phyloP scores from a whole-genome alignment of 1,284 basidiomycete genomes.

The Papiliotrema laurentii region DNA sequence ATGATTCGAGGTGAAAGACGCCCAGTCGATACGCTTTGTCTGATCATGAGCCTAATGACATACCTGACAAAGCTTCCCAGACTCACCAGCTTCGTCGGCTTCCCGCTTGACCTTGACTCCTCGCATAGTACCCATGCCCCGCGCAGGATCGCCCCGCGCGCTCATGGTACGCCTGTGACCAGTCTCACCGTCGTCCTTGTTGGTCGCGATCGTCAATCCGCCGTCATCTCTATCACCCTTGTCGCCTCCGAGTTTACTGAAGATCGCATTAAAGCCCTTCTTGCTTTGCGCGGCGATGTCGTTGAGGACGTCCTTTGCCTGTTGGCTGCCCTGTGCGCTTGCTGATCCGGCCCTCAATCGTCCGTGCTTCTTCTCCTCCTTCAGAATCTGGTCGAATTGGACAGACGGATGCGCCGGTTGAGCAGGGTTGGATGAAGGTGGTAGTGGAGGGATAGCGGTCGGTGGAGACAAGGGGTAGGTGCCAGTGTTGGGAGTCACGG shows the following conservation, averaged over 20 bases:
- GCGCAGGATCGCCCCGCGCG: conserved; percentile 9
- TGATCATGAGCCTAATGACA: conserved; percentile 34
- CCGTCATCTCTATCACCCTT: conserved; percentile 30
- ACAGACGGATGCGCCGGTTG: too few species aligned
- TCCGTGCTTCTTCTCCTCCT: conserved; percentile 7
- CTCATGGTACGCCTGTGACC: conserved; percentile 14
- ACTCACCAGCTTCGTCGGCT: conserved; percentile 79
- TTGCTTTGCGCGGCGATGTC: conserved; percentile 45
- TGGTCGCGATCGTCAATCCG: conserved; percentile 15
- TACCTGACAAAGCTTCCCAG: neutral
- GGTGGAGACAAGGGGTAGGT: conserved; percentile 31
- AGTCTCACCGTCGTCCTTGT: conserved; percentile 1
- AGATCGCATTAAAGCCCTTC: conserved; percentile 45
- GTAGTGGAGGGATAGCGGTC: conserved; percentile 15
- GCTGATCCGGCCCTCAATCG: conserved; percentile 24
- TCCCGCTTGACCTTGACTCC: conserved; percentile 79
- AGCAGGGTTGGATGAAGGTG: conserved; percentile 22
- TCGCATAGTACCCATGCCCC: conserved; percentile 53
- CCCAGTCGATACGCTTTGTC: conserved; percentile 90
- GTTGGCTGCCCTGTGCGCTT: conserved; percentile 20
- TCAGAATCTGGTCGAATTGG: neutral
- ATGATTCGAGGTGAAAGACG: conserved; percentile 89
- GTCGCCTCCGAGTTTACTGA: conserved; percentile 42
- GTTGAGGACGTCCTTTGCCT: conserved; percentile 43
- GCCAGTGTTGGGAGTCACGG: neutral